Base-by-base conservation (phyloP, 2,329 filamentous ascomycete genomes). In the Fusarium tjaetaba region DNA sequence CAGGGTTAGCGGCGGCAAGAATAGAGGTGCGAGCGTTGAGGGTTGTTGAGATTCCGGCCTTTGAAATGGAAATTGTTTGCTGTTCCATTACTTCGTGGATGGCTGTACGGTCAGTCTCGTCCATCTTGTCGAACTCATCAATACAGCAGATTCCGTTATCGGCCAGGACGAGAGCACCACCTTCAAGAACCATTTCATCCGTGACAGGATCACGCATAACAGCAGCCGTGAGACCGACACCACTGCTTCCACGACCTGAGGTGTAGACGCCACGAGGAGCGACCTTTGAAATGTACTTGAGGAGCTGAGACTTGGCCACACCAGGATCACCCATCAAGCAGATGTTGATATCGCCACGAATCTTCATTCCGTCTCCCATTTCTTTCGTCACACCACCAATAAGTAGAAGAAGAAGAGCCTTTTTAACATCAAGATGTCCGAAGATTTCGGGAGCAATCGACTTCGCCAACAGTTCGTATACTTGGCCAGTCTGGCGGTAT, bases 261-360 rank as follows among this genome's bases (percentile, higher is more conserved):
- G 93, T 95, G 84, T 95, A 95, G 18, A 95, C 92, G 77, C 95
- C 95, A 72, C 96, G 94, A 70, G 96, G 96, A 4, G 96, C 96
- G 36, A 99, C 96, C 85, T 99, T 98, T 74, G 95, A 94, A 81
- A 99, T 98, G 82, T 99, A 99, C 85, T 98, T 98, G 75, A 99
- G 89, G 75, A 99, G 86, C 86, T 99, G 96, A 42, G 96, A 99
- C 86, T 99, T 99, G 85, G 96, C 96, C 80, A 99, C 96, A 94
- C 96, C 96, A 81, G 96, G 96, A 80, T 99, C 96, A 88, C 96
- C 96, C 96, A 99, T 99, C 79, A 99, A 86, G 82, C 96, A 98
- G 72, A 99, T 92, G 84, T 99, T 99, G 86, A 99, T 97, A 80
- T 99, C 96, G 78, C 96, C 96, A 88, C 96, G 94, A 81, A 99